Evolutionary conservation across 78 protist species (phyloP), one percentile per base, ranked within the genome.

Genomic region (Dictyostelium intermedium): DNA sequence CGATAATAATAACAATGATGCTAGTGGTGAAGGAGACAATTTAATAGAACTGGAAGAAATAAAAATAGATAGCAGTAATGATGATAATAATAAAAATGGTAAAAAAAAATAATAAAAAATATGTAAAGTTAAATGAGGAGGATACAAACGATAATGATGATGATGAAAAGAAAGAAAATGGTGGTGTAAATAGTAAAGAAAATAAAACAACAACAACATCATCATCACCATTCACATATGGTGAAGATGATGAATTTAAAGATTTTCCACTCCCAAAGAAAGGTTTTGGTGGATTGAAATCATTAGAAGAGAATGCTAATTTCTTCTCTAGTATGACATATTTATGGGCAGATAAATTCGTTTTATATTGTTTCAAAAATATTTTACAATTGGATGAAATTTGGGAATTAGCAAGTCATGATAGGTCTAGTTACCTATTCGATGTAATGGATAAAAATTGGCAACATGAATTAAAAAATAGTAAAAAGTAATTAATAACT

Each of bases 271-370:
- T 63, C 25, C 25, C 25, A 0, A 72, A 72, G 34, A 72, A 72
- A 47, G 91, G 91, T 2, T 84, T 70, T 18, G 72, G 82, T 5
- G 91, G 91, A 13, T 35, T 43, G 18, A 45, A 70, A 30, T 47
- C 74, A 32, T 69, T 78, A 20, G 91, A 84, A 76, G 91, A 84
- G 37, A n/a, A 74, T 39, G 77, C 91, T 3, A 45, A 45, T 27
- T 25, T 84, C 4, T 30, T 84, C 9, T 84, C 79, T 0, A 84
- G 50, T 47, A 30, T 84, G 6, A 70, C 91, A 25, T 84, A 53
- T 45, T 37, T 63, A 14, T 84, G 91, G 91, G 82, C 91, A 70
- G 74, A 66, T 25, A 84, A 27, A 66, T 74, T 85, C 61, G 74
- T 74, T 34, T 72, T 41, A 41, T 74, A 35, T 37, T 85, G 92